A percentile compares a stretch with the other conserved stretches of the same genome.
Evolutionary conservation across 2,329 filamentous ascomycete genomes (phyloP).

Genomic region (Penicillium sp.): DNA sequence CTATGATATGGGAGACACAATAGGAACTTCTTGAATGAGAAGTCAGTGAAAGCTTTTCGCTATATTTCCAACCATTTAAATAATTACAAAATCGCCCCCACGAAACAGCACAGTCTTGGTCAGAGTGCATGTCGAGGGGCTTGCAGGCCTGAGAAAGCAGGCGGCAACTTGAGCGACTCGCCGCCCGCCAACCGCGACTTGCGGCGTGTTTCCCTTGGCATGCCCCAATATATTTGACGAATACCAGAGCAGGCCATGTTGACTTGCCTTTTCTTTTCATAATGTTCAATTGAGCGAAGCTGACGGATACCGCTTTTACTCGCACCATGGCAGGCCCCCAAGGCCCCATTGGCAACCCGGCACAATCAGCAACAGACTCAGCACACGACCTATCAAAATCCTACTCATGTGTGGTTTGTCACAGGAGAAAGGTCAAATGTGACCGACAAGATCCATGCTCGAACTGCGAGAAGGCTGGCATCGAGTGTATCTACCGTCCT

Average conservation of each 20-base stretch:
- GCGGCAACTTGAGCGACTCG: background rate
- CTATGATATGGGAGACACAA: too few relatives aligned
- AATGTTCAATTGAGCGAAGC: background rate
- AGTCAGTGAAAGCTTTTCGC: too few relatives aligned
- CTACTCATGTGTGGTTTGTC: conserved; percentile 42
- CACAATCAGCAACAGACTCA: conserved; percentile 23
- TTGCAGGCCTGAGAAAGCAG: background rate
- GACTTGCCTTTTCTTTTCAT: background rate
- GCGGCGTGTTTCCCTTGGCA: background rate
- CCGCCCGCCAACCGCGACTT: background rate
- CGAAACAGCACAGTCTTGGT: too few relatives aligned
- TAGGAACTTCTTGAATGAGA: too few relatives aligned
- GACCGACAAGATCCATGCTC: conserved; percentile 48
- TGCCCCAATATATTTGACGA: background rate
- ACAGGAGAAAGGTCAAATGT: conserved; percentile 50
- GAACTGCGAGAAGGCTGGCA: conserved; percentile 48
- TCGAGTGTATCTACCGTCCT: conserved; percentile 41
- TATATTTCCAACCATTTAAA: too few relatives aligned
- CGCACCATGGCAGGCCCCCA: conserved; percentile 4
- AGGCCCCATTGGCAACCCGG: background rate
- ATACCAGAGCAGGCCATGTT: background rate
- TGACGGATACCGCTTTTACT: background rate
- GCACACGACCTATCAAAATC: conserved; percentile 12
- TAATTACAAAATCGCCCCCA: too few relatives aligned
- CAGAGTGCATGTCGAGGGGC: background rate